Conservation (phyloP, 2,329 filamentous ascomycete species). For the Ceratocystiopsis brevicomis region DNA sequence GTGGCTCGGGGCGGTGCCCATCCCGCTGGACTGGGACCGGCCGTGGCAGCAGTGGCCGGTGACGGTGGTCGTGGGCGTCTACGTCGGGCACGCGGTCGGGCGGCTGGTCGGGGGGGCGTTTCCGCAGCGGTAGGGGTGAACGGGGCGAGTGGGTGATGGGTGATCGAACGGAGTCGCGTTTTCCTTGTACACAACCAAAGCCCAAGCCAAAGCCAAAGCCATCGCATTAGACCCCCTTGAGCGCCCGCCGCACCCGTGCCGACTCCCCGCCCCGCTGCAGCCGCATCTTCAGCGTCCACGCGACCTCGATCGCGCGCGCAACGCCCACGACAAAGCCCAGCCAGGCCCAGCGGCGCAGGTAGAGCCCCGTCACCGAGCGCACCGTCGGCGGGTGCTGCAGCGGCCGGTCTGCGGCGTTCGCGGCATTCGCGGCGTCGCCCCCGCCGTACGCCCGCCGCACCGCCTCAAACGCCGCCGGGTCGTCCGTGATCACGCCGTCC, state of each 20-base stretch:
- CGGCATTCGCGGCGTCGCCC: background rate
- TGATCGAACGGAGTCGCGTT: no score
- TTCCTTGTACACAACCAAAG: no score
- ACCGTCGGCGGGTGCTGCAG: slow-evolving; percentile 3
- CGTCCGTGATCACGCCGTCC: slow-evolving; percentile 74
- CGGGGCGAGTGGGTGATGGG: background rate
- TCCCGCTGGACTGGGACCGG: slow-evolving; percentile 95
- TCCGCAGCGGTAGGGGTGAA: slow-evolving; percentile 20
- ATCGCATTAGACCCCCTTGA: no score
- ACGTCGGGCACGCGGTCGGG: slow-evolving; percentile 57
- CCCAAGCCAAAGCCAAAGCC: no score
- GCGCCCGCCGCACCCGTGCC: background rate
- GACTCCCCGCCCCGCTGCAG: slow-evolving; percentile 3
- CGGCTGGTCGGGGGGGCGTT: slow-evolving; percentile 39
- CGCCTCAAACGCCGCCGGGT: slow-evolving; percentile 49
- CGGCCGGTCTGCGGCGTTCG: background rate
- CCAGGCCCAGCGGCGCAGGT: slow-evolving; percentile 8
- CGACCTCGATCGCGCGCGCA: no score
- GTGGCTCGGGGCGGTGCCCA: slow-evolving; percentile 87
- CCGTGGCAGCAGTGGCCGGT: slow-evolving; percentile 98
- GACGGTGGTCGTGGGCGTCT: slow-evolving; percentile 70
- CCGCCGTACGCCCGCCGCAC: slow-evolving; percentile 25
- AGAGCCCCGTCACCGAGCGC: slow-evolving; percentile 3
- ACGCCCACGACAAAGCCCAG: slow-evolving; percentile 3
- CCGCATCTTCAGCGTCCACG: background rate